phyloP scores from a whole-genome alignment of 2,329 filamentous ascomycete genomes.

The Colletotrichum sp. region DNA sequence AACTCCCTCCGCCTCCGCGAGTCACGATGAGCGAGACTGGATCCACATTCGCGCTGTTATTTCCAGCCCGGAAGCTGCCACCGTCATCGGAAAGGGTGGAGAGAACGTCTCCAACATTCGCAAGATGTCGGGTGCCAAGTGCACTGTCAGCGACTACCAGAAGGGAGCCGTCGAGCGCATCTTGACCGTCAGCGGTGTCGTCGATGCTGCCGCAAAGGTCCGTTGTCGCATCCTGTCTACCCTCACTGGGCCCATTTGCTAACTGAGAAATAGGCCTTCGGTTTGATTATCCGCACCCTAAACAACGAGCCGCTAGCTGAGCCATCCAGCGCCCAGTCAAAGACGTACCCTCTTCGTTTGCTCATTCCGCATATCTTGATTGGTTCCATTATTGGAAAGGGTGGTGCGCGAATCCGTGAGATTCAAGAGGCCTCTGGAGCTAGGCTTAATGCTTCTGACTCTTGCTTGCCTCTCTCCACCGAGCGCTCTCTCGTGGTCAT shows the following conservation, averaged over 20 bases:
- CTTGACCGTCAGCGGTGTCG: constrained; percentile 93
- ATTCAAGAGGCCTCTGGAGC: constrained; percentile 98
- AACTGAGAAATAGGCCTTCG: constrained; percentile 74
- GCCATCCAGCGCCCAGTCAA: constrained; percentile 89
- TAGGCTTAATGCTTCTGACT: constrained; percentile 93
- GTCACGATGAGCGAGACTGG: constrained; percentile 92
- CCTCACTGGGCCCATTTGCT: background rate
- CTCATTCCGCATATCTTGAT: constrained; percentile 97
- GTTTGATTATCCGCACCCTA: constrained; percentile 94
- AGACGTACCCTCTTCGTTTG: constrained; percentile 95
- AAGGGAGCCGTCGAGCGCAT: constrained; percentile 97
- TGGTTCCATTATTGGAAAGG: constrained; percentile 98
- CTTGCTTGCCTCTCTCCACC: constrained; percentile 90
- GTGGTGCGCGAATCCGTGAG: constrained; percentile 92
- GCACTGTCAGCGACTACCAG: constrained; percentile 97
- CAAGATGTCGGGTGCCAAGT: constrained; percentile 94
- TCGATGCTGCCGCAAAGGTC: constrained; percentile 97
- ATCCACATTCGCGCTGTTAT: constrained; percentile 97
- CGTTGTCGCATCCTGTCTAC: constrained; percentile 7
- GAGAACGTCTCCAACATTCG: constrained; percentile 98
- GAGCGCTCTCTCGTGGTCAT: constrained; percentile 98
- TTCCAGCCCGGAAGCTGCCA: constrained; percentile 95
- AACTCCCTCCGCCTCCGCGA: constrained; percentile 49
- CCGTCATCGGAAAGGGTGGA: constrained; percentile 97
- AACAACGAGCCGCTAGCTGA: constrained; percentile 95